Evolutionary conservation across 1,284 basidiomycete species (phyloP).

Genomic region (Apiotrichum sp.): DNA sequence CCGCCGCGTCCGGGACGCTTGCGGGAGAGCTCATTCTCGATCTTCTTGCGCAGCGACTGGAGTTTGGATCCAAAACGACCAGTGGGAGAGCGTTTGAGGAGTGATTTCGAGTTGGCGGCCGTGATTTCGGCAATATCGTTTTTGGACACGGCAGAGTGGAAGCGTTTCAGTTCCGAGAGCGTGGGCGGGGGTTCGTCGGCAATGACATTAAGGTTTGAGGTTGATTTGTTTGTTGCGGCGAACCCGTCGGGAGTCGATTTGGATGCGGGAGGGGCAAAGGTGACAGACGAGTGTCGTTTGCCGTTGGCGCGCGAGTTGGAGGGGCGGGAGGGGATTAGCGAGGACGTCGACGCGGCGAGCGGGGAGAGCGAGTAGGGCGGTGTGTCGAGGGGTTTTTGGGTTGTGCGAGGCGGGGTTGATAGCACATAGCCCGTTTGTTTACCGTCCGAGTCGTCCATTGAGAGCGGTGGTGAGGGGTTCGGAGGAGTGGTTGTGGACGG

Average conservation of each 20-base stretch:
- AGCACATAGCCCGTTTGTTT: slow-evolving; percentile 9
- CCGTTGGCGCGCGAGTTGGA: neutral
- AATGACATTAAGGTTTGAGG: no score
- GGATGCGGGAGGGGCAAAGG: neutral
- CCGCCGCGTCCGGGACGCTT: slow-evolving; percentile 72
- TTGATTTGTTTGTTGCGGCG: no score
- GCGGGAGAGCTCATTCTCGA: slow-evolving; percentile 87
- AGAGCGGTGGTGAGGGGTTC: slow-evolving; percentile 10
- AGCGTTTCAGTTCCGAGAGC: slow-evolving; percentile 17
- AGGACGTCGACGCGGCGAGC: neutral
- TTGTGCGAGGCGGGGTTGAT: slow-evolving; percentile 5
- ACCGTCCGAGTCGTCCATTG: slow-evolving; percentile 1
- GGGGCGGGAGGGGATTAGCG: neutral
- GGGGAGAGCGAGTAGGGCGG: slow-evolving; percentile 18
- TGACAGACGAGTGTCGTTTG: neutral
- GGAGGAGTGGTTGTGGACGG: slow-evolving; percentile 3
- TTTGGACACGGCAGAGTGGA: slow-evolving; percentile 30
- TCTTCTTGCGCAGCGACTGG: slow-evolving; percentile 97
- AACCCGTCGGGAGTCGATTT: neutral
- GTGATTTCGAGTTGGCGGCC: slow-evolving; percentile 10
- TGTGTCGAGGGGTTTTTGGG: slow-evolving; percentile 20
- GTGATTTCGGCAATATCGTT: slow-evolving; percentile 11
- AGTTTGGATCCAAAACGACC: slow-evolving; percentile 33
- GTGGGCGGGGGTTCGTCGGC: neutral
- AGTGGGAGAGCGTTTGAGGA: slow-evolving; percentile 8